These are phyloP conservation scores for Fusarium sp. DNA, from an alignment of 2,329 filamentous ascomycete genomes.

Conservation along the genomic window DNA sequence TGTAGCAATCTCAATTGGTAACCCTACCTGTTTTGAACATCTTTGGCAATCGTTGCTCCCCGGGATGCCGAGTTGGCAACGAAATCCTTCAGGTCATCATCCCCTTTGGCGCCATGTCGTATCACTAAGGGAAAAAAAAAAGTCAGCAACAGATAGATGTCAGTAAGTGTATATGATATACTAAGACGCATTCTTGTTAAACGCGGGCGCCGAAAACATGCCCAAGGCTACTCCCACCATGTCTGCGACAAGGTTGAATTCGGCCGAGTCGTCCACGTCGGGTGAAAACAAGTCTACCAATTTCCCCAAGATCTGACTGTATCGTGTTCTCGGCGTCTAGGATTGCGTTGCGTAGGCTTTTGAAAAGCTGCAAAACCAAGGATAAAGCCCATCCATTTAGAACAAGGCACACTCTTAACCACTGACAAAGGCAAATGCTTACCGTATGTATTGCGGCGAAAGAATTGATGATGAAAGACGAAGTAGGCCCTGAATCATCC, in stretches of 20 bases:
- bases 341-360: background rate
- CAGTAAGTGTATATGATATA: no score
- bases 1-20: background rate
- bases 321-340: background rate
- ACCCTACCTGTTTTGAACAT: background rate
- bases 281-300: background rate
- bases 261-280: background rate
- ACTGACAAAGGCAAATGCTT: background rate
- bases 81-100: background rate
- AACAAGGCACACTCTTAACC: background rate
- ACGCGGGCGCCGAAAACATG: background rate
- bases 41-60: background rate
- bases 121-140: background rate
- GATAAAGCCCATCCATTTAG: background rate
- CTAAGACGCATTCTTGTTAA: background rate
- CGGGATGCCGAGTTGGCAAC: background rate
- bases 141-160: background rate
- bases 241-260: background rate
- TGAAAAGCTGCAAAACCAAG: background rate
- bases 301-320: background rate
- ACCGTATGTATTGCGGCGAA: background rate
- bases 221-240: background rate
- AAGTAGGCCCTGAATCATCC: background rate
- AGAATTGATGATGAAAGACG: background rate
- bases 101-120: background rate